Evolutionary conservation across 768 basidiomycete genomes (phyloP).

Genomic region (Lactifluus hygrophoroides): DNA sequence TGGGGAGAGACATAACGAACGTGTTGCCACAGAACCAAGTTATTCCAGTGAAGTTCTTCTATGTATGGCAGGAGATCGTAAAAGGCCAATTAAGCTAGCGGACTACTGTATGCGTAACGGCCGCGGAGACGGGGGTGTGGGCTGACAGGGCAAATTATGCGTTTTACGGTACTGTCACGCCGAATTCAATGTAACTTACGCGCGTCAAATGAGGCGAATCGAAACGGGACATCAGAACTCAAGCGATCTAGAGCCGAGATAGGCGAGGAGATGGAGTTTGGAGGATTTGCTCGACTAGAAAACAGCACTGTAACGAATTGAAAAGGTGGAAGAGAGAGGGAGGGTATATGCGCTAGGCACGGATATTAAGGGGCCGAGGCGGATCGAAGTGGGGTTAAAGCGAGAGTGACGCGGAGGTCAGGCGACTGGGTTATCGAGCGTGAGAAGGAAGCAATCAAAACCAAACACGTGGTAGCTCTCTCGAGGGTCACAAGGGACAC

Average conservation of each 20-base stretch:
- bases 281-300: no score
- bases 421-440: constrained; percentile 3
- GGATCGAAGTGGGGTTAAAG: constrained; percentile 11
- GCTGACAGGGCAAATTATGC: no score
- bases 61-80: neutral
- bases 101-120: neutral
- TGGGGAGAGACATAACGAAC: neutral
- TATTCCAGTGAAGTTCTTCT: neutral
- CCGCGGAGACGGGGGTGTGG: neutral
- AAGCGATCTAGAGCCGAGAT: neutral
- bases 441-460: constrained; percentile 20
- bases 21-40: neutral
- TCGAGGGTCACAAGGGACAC: constrained; percentile 15
- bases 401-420: constrained; percentile 10
- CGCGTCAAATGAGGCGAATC: neutral
- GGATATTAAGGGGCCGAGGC: constrained; percentile 11
- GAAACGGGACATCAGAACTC: neutral
- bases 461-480: constrained; percentile 19
- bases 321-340: neutral
- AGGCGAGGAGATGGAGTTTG: no score
- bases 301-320: no score
- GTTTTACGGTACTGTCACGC: neutral
- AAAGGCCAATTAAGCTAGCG: neutral
- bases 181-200: neutral
- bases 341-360: neutral